Conservation (phyloP, 306 rosid genomes). For the Ceratonia siliqua region DNA sequence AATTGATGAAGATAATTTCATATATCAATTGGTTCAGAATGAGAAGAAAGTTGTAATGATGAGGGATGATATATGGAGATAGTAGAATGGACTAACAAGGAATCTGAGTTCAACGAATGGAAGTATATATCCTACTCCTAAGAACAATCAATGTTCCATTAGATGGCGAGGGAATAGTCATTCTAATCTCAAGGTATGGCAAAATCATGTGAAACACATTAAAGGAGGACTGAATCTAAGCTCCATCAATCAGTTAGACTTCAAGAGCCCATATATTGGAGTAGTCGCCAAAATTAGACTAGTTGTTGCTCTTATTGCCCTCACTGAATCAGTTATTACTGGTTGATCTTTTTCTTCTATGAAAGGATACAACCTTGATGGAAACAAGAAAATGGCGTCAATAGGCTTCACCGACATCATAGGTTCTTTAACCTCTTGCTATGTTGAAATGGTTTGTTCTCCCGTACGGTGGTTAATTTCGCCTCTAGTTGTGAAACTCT, state of each 20-base stretch:
- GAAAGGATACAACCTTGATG: slow-evolving; percentile 61
- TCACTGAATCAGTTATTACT: slow-evolving; percentile 67
- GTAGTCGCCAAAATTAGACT: slow-evolving; percentile 56
- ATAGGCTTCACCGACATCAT: slow-evolving; percentile 66
- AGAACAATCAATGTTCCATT: no score
- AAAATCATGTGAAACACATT: slow-evolving; percentile 59
- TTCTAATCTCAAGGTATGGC: no score
- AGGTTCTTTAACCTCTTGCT: slow-evolving; percentile 72
- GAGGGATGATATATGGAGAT: no score
- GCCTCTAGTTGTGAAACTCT: slow-evolving; percentile 61
- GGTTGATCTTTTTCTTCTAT: slow-evolving; percentile 61
- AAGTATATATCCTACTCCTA: no score
- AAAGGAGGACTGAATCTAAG: slow-evolving; percentile 66
- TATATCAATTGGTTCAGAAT: no score
- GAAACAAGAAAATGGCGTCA: slow-evolving; percentile 72
- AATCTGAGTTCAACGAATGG: no score
- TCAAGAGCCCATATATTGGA: slow-evolving; percentile 44
- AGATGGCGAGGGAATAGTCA: no score
- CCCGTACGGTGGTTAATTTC: slow-evolving; percentile 66
- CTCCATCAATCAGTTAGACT: slow-evolving; percentile 46
- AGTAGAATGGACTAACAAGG: no score
- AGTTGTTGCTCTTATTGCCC: slow-evolving; percentile 57
- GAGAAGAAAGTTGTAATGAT: no score
- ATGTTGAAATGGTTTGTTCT: slow-evolving; percentile 75
- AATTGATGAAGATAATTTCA: no score